phyloP scores from a whole-genome alignment of 106 monocot genomes.

The Vanilla planifolia region DNA sequence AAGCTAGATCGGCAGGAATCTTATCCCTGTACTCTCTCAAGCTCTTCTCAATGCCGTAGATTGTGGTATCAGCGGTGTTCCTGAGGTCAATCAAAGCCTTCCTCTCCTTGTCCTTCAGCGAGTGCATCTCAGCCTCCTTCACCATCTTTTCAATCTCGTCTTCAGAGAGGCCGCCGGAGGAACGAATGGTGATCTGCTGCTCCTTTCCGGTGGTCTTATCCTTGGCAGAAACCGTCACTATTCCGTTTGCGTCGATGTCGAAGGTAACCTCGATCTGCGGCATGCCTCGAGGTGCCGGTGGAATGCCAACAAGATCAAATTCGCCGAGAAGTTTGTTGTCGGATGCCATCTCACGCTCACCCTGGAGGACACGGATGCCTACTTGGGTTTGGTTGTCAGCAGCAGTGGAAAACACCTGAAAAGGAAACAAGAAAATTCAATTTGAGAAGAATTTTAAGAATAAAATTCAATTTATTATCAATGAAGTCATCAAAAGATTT shows the following conservation, averaged over 20 bases:
- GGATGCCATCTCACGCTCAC: constrained; percentile 69
- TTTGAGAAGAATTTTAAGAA: too few relatives aligned
- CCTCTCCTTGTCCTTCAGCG: constrained; percentile 58
- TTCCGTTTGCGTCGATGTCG: constrained; percentile 71
- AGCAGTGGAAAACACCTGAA: constrained; percentile 57
- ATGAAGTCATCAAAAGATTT: too few relatives aligned
- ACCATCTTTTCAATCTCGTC: constrained; percentile 72
- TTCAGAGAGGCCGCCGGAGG: constrained; percentile 63
- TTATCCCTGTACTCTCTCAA: constrained; percentile 58
- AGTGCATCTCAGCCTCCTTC: constrained; percentile 58
- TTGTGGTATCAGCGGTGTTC: constrained; percentile 47
- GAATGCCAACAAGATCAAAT: constrained; percentile 60
- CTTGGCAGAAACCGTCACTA: constrained; percentile 60
- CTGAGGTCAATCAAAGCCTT: constrained; percentile 52
- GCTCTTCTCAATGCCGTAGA: constrained; percentile 70
- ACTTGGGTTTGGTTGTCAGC: constrained; percentile 75
- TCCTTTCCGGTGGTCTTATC: constrained; percentile 69
- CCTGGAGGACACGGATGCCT: constrained; percentile 55
- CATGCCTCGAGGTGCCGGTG: constrained; percentile 61
- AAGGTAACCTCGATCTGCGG: constrained; percentile 71
- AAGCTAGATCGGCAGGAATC: constrained; percentile 42
- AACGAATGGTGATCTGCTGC: constrained; percentile 60
- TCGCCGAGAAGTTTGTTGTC: constrained; percentile 70
- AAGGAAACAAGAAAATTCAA: too few relatives aligned
- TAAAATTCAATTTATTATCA: too few relatives aligned